Conservation (phyloP, 2,329 filamentous ascomycete species). For the Clarireedia hainanense region DNA sequence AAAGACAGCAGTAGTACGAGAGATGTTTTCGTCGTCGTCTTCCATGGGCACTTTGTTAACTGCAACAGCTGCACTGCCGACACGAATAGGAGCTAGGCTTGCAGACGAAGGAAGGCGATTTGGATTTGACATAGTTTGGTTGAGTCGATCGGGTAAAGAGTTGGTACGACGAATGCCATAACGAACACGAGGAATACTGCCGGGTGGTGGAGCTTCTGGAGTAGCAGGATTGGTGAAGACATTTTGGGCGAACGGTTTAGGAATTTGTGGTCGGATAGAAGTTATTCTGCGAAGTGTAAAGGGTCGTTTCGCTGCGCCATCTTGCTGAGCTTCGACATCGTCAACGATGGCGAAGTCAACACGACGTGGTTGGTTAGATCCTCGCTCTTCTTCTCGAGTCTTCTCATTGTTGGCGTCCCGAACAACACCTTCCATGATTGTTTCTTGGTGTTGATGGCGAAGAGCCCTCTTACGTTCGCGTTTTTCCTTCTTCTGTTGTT, state of each 20-base stretch:
- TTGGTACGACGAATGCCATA: conserved; percentile 65
- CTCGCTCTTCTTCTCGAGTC: conserved; percentile 6
- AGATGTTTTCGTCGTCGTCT: conserved; percentile 41
- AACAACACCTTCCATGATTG: conserved; percentile 17
- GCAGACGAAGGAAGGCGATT: conserved; percentile 5
- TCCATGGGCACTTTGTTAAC: conserved; percentile 17
- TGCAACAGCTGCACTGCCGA: conserved; percentile 22
- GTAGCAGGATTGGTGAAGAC: conserved; percentile 49
- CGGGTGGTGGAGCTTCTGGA: conserved; percentile 21
- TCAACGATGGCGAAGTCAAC: conserved; percentile 48
- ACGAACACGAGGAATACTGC: conserved; percentile 48
- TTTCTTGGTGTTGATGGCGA: conserved; percentile 17
- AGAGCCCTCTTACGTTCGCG: conserved; percentile 16
- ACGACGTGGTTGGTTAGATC: conserved; percentile 40
- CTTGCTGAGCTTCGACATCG: conserved; percentile 17
- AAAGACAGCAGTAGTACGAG: conserved; percentile 49
- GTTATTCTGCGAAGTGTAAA: conserved; percentile 54
- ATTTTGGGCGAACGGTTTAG: conserved; percentile 61
- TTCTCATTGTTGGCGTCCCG: conserved; percentile 16
- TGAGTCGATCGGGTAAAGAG: conserved; percentile 64
- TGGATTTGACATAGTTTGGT: conserved; percentile 27
- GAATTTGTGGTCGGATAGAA: conserved; percentile 47
- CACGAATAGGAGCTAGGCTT: conserved; percentile 13
- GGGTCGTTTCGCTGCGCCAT: conserved; percentile 32
- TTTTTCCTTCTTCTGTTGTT: conserved; percentile 30